phyloP scores from a whole-genome alignment of 164 flowering plant species.

The Stephania yunnanensis region DNA sequence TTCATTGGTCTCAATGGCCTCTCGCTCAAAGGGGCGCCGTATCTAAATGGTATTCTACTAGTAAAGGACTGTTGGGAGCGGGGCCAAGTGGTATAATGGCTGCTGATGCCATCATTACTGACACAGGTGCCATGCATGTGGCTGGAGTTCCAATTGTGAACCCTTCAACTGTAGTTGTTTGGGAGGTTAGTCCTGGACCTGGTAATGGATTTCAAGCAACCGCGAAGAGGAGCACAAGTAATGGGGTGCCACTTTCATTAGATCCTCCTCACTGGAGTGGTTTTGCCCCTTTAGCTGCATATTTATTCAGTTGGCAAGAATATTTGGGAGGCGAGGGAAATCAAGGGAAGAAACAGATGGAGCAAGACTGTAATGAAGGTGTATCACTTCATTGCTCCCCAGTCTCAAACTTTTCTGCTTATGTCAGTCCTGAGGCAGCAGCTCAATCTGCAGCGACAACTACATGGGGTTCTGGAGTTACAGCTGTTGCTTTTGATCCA shows the following conservation, averaged over 20 bases:
- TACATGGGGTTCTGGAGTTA: conserved; percentile 99
- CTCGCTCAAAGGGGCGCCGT: conserved; percentile 42
- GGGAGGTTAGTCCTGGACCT: conserved; percentile 98
- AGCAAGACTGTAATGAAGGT: conserved; percentile 41
- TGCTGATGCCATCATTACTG: conserved; percentile 96
- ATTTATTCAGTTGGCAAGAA: conserved; percentile 94
- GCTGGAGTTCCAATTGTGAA: conserved; percentile 99
- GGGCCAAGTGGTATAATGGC: conserved; percentile 99
- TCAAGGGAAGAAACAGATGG: conserved; percentile 56
- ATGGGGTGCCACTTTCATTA: conserved; percentile 71
- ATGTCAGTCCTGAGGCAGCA: conserved; percentile 97
- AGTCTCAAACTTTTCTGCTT: conserved; percentile 97
- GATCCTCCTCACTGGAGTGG: conserved; percentile 86
- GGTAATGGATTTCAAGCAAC: conserved; percentile 80
- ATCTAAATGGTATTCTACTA: conserved; percentile 88
- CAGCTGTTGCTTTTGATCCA: conserved; percentile 98
- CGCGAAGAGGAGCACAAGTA: conserved; percentile 53
- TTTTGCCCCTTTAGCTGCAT: conserved; percentile 92
- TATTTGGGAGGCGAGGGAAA: conserved; percentile 58
- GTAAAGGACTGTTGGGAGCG: conserved; percentile 95
- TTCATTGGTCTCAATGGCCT: conserved; percentile 99
- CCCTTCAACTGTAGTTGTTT: conserved; percentile 97
- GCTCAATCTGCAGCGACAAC: conserved; percentile 92
- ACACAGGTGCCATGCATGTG: conserved; percentile 92
- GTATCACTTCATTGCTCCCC: conserved; percentile 92